These are phyloP conservation scores for Cinchona pubescens DNA, from an alignment of 257 asterid genomes.

Conservation along the genomic window DNA sequence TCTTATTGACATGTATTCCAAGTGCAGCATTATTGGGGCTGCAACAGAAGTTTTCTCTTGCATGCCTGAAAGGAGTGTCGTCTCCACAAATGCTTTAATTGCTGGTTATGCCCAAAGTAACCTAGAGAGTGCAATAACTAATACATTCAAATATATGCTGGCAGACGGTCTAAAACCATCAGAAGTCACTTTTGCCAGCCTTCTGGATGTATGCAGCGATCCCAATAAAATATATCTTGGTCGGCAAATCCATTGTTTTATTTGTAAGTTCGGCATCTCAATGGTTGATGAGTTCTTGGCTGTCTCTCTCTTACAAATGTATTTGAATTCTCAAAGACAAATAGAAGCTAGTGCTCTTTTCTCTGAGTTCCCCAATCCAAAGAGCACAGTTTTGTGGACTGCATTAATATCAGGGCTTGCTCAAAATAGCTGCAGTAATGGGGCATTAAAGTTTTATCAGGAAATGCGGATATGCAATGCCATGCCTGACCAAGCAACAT, in stretches of 20 bases:
- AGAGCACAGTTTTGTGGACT: constrained; percentile 78
- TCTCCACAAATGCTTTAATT: constrained; percentile 66
- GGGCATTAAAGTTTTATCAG: constrained; percentile 57
- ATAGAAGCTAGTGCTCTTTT: constrained; percentile 53
- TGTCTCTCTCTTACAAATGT: constrained; percentile 78
- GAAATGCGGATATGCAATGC: constrained; percentile 61
- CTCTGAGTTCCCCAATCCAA: constrained; percentile 74
- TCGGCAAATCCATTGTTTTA: constrained; percentile 61
- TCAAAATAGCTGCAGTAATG: constrained; percentile 42
- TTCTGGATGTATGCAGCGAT: constrained; percentile 56
- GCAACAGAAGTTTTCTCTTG: constrained; percentile 56
- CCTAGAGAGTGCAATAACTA: constrained; percentile 41
- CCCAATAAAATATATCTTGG: constrained; percentile 43
- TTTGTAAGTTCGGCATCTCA: constrained; percentile 58
- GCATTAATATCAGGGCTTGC: constrained; percentile 72
- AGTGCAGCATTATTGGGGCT: constrained; percentile 58
- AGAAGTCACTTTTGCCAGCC: constrained; percentile 82
- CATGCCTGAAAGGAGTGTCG: constrained; percentile 62
- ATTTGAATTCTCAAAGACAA: constrained; percentile 39
- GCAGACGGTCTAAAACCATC: constrained; percentile 64
- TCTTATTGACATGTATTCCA: constrained; percentile 84
- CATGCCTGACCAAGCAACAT: constrained; percentile 88
- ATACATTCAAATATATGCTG: constrained; percentile 48
- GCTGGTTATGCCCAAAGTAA: constrained; percentile 59
- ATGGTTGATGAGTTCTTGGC: constrained; percentile 64